Conservation (phyloP, 441 rosid species). For the Brassica hybrid region DNA sequence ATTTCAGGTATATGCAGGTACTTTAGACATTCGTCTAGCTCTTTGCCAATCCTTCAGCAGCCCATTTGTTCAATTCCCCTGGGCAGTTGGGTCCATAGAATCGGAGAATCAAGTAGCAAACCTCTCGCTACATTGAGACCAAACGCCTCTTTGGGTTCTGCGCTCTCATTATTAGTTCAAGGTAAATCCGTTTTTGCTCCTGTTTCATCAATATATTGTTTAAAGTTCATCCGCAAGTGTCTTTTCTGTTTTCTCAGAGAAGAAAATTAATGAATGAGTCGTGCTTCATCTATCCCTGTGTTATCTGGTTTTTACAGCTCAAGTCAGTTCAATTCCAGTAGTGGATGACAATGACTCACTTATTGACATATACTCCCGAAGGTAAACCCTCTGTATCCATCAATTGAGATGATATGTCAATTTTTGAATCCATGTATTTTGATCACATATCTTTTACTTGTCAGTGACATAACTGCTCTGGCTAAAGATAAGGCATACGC, state of each 20-base stretch:
- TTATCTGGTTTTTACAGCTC: conserved; percentile 61
- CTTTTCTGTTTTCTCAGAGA: too few relatives aligned
- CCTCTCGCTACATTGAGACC: conserved; percentile 65
- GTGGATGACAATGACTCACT: conserved; percentile 97
- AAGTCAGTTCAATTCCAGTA: conserved; percentile 94
- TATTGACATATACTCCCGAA: conserved; percentile 89
- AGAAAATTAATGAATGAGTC: neutral
- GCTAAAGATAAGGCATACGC: conserved; percentile 96
- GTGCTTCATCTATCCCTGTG: conserved; percentile 6
- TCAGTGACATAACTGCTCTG: conserved; percentile 98
- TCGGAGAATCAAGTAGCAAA: conserved; percentile 63
- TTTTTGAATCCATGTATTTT: conserved; percentile 22
- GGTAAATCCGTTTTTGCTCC: conserved; percentile 46
- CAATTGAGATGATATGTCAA: conserved; percentile 21
- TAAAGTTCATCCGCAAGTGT: too few relatives aligned
- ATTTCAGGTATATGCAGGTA: conserved; percentile 74
- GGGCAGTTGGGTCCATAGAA: conserved; percentile 76
- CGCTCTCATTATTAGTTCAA: conserved; percentile 68
- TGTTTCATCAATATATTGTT: neutral
- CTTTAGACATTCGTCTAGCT: conserved; percentile 69
- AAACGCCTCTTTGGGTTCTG: conserved; percentile 66
- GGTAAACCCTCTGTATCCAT: conserved; percentile 54
- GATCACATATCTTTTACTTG: conserved; percentile 19
- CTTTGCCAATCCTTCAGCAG: conserved; percentile 73
- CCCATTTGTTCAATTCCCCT: conserved; percentile 65